Evolutionary conservation across 73 alveolate genomes (phyloP).

Genomic region (Tetrahymena elliotti): DNA sequence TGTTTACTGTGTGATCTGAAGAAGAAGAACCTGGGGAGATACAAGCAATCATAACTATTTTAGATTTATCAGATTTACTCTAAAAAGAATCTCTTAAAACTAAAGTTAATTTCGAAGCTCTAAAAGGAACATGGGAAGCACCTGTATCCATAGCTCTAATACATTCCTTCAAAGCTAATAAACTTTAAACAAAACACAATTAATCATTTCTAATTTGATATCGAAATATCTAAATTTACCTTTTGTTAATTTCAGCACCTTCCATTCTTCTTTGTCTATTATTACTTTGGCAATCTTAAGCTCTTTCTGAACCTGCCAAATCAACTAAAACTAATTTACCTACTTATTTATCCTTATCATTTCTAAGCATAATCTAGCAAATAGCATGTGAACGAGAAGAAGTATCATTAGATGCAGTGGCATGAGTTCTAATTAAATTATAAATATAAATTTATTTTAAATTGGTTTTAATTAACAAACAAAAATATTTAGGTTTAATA

Average conservation of each 20-base stretch:
- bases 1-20: slow-evolving; percentile 95
- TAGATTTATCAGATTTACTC: slow-evolving; percentile 72
- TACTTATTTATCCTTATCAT: slow-evolving; percentile 53
- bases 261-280: slow-evolving; percentile 89
- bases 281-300: slow-evolving; percentile 88
- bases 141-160: slow-evolving; percentile 91
- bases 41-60: slow-evolving; percentile 96
- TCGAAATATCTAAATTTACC: too few relatives aligned
- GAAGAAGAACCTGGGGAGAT: slow-evolving; percentile 89
- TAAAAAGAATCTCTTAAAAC: slow-evolving; percentile 94
- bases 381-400: slow-evolving; percentile 96
- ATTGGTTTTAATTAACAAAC: too few relatives aligned
- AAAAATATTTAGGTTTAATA: too few relatives aligned
- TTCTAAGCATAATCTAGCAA: slow-evolving; percentile 72
- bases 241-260: slow-evolving; percentile 97
- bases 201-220: too few relatives aligned
- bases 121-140: slow-evolving; percentile 95
- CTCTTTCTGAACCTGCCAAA: slow-evolving; percentile 97
- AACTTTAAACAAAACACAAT: slow-evolving; percentile 40
- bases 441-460: too few relatives aligned
- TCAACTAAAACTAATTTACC: slow-evolving; percentile 92
- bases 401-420: slow-evolving; percentile 93
- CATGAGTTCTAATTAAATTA: slow-evolving; percentile 59
- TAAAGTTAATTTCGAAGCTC: slow-evolving; percentile 97
- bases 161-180: slow-evolving; percentile 94